A percentile compares a stretch with the other conserved stretches of the same genome.
Conservation (phyloP, 1,139 yeast species). For the Taiozyma onychis region DNA sequence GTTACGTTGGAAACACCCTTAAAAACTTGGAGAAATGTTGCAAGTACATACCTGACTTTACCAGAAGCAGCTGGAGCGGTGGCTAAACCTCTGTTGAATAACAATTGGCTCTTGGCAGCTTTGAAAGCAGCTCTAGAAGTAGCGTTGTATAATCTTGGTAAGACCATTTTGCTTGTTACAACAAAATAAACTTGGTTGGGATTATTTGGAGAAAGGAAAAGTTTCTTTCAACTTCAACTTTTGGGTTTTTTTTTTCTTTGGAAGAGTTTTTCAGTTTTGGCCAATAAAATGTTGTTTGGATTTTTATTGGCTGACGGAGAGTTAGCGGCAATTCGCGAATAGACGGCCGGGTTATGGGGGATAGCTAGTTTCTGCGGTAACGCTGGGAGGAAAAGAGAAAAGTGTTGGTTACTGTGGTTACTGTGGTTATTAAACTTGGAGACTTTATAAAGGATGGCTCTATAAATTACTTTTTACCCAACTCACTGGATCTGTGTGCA, state of each 20-base stretch:
- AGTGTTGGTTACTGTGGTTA: too few species aligned
- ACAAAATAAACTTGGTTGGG: conserved; percentile 6
- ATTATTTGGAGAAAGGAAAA: conserved; percentile 1
- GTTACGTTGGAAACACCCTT: background rate
- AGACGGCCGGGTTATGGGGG: conserved; percentile 3
- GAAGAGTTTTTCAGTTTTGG: conserved; percentile 1
- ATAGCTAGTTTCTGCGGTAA: too few species aligned
- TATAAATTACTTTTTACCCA: conserved; percentile 54
- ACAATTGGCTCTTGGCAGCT: conserved; percentile 77
- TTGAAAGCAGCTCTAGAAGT: conserved; percentile 85
- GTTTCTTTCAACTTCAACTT: background rate
- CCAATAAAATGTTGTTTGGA: conserved; percentile 7
- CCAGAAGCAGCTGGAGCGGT: conserved; percentile 81
- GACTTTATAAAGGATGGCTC: background rate
- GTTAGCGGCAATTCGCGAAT: background rate
- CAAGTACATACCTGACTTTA: conserved; percentile 75
- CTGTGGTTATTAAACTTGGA: too few species aligned
- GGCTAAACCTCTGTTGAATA: conserved; percentile 75
- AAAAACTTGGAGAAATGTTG: background rate
- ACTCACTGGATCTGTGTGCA: conserved; percentile 71
- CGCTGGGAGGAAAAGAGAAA: background rate
- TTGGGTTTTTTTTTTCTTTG: conserved; percentile 9
- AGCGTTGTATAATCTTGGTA: conserved; percentile 90
- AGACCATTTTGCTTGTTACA: conserved; percentile 42
- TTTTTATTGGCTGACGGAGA: conserved; percentile 11